A percentile compares a stretch with the other conserved stretches of the same genome.
Conservation (phyloP, 805 yeast species). For the Saccharomyces paradoxus region DNA sequence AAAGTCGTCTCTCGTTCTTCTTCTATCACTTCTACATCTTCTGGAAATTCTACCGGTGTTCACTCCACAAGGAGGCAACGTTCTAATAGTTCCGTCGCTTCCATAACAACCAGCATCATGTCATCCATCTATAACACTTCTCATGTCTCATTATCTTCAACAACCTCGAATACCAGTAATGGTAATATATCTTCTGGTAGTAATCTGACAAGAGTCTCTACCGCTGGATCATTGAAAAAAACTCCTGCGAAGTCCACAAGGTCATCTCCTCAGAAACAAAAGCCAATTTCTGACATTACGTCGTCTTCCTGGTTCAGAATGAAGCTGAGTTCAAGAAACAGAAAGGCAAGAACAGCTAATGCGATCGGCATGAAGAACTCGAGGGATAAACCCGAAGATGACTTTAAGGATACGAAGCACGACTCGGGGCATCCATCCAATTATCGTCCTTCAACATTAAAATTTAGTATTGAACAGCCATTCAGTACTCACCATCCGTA, state of each 20-base stretch:
- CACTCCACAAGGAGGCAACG: conserved; percentile 12
- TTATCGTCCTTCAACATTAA: background rate
- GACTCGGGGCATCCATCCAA: background rate
- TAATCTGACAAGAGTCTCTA: background rate
- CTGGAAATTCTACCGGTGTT: conserved; percentile 2
- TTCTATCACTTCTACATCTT: conserved; percentile 14
- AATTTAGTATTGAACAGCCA: conserved; percentile 4
- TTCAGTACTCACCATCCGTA: conserved; percentile 42
- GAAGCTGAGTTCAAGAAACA: background rate
- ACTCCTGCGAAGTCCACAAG: background rate
- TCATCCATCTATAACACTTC: conserved; percentile 22
- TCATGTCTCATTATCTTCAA: conserved; percentile 12
- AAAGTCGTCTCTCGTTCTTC: conserved; percentile 18
- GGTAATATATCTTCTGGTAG: background rate
- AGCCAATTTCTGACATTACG: background rate
- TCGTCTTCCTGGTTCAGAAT: conserved; percentile 1
- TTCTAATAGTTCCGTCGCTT: conserved; percentile 25
- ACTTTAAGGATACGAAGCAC: background rate
- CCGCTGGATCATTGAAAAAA: background rate
- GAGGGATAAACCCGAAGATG: background rate
- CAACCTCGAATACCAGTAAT: conserved; percentile 5
- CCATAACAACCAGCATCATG: conserved; percentile 27
- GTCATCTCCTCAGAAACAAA: background rate
- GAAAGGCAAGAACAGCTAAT: background rate
- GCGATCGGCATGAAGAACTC: background rate